phyloP scores from a whole-genome alignment of 1,139 yeast genomes.

The Lodderomyces margitis region DNA sequence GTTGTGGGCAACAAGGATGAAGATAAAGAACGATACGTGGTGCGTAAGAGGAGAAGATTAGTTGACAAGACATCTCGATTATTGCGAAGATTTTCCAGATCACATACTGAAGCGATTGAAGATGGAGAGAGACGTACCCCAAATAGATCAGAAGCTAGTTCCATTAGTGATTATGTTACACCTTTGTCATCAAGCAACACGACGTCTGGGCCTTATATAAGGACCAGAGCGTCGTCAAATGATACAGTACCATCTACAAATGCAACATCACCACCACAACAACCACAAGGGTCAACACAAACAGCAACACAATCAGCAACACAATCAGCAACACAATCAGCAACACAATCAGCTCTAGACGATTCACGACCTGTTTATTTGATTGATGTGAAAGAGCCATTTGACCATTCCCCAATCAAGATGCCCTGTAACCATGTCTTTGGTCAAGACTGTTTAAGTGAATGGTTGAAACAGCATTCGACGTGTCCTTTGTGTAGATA shows the following conservation, averaged over 20 bases:
- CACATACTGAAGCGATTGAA: conserved; percentile 6
- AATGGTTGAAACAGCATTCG: conserved; percentile 68
- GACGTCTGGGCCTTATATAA: background rate
- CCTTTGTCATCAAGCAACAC: background rate
- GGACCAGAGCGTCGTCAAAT: background rate
- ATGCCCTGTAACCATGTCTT: conserved; percentile 83
- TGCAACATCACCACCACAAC: background rate
- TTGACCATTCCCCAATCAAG: conserved; percentile 60
- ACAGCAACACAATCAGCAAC: conserved; percentile 4
- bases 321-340: conserved; percentile 6
- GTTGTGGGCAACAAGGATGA: conserved; percentile 10
- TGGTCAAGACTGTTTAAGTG: conserved; percentile 69
- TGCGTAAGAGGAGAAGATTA: conserved; percentile 7
- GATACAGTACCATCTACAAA: background rate
- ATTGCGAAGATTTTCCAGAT: conserved; percentile 6
- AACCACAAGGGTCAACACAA: conserved; percentile 1
- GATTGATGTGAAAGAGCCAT: conserved; percentile 30
- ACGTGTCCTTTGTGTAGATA: conserved; percentile 83
- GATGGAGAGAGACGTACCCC: conserved; percentile 2
- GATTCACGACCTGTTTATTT: conserved; percentile 16
- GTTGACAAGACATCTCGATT: conserved; percentile 2
- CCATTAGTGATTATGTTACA: background rate
- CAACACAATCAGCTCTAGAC: conserved; percentile 1
- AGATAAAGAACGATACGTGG: conserved; percentile 13
- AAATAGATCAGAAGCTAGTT: background rate